Evolutionary conservation across 1,284 basidiomycete species (phyloP).

Genomic region (Phellinidium pouzarii): DNA sequence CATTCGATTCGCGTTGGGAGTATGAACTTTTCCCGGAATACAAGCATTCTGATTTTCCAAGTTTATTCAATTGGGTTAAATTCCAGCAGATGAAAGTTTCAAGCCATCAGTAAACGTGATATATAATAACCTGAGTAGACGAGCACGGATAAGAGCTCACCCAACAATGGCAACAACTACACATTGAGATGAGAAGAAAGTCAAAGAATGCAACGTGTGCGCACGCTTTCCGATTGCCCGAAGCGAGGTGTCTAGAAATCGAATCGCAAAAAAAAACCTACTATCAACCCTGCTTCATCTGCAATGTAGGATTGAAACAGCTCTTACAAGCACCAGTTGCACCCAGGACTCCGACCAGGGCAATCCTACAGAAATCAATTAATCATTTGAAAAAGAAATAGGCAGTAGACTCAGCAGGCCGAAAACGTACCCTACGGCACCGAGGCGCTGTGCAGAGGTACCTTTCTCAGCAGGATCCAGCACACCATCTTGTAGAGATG

Average conservation of each 20-base stretch:
- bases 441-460: constrained; percentile 38
- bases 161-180: constrained; percentile 46
- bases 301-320: background rate
- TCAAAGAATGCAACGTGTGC: constrained; percentile 67
- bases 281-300: background rate
- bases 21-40: constrained; percentile 21
- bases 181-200: constrained; percentile 60
- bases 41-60: constrained; percentile 18
- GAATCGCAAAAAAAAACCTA: background rate
- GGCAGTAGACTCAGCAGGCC: too few relatives aligned
- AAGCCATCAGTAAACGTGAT: background rate
- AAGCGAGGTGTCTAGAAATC: constrained; percentile 49
- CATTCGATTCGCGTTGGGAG: constrained; percentile 29
- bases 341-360: constrained; percentile 54
- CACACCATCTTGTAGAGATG: constrained; percentile 6
- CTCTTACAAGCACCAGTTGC: constrained; percentile 53
- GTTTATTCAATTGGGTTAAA: background rate
- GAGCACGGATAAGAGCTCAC: constrained; percentile 28
- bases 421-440: constrained; percentile 42
- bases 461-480: constrained; percentile 25
- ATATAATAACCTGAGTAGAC: constrained; percentile 14
- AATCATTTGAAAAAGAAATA: background rate
- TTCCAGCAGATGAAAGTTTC: background rate
- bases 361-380: constrained; percentile 33
- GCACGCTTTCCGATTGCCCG: constrained; percentile 69